These are phyloP conservation scores for Cyamopsis tetragonoloba DNA, from an alignment of 306 rosid species.

Conservation along the genomic window DNA sequence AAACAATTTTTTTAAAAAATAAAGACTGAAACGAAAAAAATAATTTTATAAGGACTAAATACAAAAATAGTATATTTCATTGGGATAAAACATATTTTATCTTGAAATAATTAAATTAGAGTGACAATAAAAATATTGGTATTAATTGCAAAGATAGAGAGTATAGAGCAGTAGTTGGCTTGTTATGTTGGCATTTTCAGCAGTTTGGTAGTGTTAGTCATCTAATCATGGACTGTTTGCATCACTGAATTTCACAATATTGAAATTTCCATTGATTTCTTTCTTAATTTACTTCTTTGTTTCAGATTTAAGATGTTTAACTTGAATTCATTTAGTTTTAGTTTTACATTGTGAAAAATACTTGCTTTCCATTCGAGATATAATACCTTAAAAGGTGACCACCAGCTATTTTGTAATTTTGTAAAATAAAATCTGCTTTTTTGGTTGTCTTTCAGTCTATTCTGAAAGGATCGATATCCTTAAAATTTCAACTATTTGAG, in stretches of 20 bases:
- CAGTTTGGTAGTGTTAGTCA: slow-evolving; percentile 14
- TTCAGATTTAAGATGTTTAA: neutral
- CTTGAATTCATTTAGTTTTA: neutral
- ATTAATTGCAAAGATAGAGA: slow-evolving; percentile 6
- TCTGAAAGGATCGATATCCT: neutral
- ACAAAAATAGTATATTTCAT: too few species aligned
- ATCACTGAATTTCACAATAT: too few species aligned
- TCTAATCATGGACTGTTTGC: neutral
- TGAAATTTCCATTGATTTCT: too few species aligned
- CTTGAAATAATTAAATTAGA: too few species aligned
- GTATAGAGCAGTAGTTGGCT: neutral
- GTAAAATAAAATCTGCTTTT: neutral
- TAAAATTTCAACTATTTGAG: neutral
- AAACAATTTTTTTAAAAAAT: too few species aligned
- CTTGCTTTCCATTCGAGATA: slow-evolving; percentile 17
- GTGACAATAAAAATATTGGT: slow-evolving; percentile 18
- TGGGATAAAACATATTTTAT: too few species aligned
- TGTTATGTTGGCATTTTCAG: neutral
- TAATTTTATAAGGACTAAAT: too few species aligned
- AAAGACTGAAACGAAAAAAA: too few species aligned
- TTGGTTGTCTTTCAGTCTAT: neutral
- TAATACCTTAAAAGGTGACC: neutral
- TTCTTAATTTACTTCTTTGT: too few species aligned
- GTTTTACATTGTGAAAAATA: neutral
- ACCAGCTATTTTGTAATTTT: neutral